Percentiles rank a stretch among this genome's conserved stretches.
These are phyloP conservation scores for Ophiostoma australiae DNA, from an alignment of 2,329 filamentous ascomycete genomes.

Conservation along the genomic window DNA sequence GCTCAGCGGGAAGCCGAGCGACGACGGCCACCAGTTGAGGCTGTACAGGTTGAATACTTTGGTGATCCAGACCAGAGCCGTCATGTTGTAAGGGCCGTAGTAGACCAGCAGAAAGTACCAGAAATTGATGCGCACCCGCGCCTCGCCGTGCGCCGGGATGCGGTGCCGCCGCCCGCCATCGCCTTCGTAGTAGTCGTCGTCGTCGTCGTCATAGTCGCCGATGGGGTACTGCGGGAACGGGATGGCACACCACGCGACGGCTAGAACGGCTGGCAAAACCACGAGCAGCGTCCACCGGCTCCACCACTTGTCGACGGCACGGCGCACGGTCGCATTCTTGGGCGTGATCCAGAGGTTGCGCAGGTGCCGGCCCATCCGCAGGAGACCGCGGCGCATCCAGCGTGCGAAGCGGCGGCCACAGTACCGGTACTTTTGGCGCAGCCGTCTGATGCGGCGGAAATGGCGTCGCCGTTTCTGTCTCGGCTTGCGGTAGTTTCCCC, in stretches of 20 bases:
- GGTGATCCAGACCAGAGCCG: constrained; percentile 64
- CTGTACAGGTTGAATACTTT: constrained; percentile 68
- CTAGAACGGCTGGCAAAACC: constrained; percentile 55
- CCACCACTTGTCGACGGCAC: constrained; percentile 59
- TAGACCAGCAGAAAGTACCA: constrained; percentile 69
- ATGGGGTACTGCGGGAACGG: constrained; percentile 61
- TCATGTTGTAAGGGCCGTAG: constrained; percentile 64
- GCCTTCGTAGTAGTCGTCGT: constrained; percentile 31
- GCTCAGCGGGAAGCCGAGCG: constrained; percentile 60
- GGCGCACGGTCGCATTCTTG: constrained; percentile 53
- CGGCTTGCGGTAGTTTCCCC: background rate
- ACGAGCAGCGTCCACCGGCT: constrained; percentile 57
- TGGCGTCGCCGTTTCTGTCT: constrained; percentile 5
- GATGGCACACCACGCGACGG: constrained; percentile 60
- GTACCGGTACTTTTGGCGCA: background rate
- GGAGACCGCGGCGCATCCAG: constrained; percentile 23
- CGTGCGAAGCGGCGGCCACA: constrained; percentile 34
- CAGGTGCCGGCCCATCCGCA: constrained; percentile 35
- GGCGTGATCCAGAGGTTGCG: constrained; percentile 58
- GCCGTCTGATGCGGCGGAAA: constrained; percentile 16
- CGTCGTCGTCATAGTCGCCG: constrained; percentile 39
- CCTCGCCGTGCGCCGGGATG: constrained; percentile 57
- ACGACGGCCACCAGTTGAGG: constrained; percentile 65
- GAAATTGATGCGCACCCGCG: constrained; percentile 61
- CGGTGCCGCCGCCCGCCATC: constrained; percentile 35